Evolutionary conservation across 2,329 filamentous ascomycete genomes (phyloP), one percentile per base, ranked within the genome.

Genomic region (Blastomyces gilchristii): DNA sequence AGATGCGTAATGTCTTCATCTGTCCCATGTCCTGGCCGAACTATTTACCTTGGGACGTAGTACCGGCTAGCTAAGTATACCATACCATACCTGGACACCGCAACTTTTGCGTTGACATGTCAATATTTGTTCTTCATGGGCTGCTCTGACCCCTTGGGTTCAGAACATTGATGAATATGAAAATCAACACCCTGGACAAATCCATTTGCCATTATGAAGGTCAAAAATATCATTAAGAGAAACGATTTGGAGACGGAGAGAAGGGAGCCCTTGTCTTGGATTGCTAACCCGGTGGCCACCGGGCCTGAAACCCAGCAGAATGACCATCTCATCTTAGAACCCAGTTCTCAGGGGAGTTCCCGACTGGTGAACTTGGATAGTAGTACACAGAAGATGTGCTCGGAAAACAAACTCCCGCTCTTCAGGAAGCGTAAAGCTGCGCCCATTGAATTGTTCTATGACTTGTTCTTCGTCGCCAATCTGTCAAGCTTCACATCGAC

Each of bases 391-490:
- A 22, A 18, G 1, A 45, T 11, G 12, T 11, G 14, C 22, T 6
- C 8, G 5, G 11, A 39, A 22, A 57, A n/a, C 52, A 57, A 43
- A 5, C 12, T 28, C 60, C 11, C 73, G 12, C 70, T 68, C 49
- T 76, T 80, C 60, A 74, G 75, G 61, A 71, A 73, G 28, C 75
- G 77, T 64, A 71, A 73, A 7, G 80, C 82, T 70, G 80, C 81
- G 6, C 79, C 81, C 18, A 77, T 82, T 54, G 80, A 85, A 68
- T 74, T 85, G 2, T 85, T 85, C 69, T 85, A 82, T 68, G 83
- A 85, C 69, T 73, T 85, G 0, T 85, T 85, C 68, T 84, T 85
- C 64, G 82, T 87, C 7, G 85, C 84, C 63, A 88, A 87, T 68
- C 76, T 88, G 62, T 84, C 83, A 4, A 85, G 85, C 14, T 88